A percentile compares a stretch with the other conserved stretches of the same genome.
phyloP scores from a whole-genome alignment of 140 eudicot genomes.

The Bidens hawaiensis region DNA sequence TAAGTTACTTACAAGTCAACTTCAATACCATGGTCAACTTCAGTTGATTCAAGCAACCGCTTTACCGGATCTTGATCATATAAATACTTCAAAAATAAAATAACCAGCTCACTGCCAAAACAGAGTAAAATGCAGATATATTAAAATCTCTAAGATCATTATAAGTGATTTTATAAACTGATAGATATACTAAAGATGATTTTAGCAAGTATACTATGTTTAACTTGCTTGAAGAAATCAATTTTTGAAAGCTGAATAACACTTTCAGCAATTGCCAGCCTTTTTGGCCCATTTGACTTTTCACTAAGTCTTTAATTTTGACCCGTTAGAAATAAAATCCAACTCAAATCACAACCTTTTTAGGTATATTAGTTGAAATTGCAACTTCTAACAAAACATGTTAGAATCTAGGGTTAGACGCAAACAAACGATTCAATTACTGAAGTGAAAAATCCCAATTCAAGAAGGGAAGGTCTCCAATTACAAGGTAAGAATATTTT shows the following conservation, averaged over 20 bases:
- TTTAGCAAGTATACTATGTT: neutral
- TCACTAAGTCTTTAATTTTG: neutral
- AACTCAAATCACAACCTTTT: neutral
- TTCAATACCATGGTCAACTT: conserved; percentile 47
- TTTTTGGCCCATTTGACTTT: neutral
- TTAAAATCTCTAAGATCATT: conserved; percentile 1
- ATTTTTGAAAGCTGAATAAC: neutral
- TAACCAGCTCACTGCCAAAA: conserved; percentile 84
- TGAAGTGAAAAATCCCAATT: too few relatives aligned
- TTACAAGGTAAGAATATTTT: too few relatives aligned
- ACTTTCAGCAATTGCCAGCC: neutral
- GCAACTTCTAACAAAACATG: neutral
- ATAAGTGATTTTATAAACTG: neutral
- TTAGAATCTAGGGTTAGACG: too few relatives aligned
- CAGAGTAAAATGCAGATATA: neutral
- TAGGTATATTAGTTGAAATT: neutral
- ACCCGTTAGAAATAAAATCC: neutral
- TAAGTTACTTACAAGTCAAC: conserved; percentile 70
- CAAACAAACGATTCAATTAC: too few relatives aligned
- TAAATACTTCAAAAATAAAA: conserved; percentile 75
- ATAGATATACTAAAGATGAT: neutral
- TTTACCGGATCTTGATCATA: conserved; percentile 91
- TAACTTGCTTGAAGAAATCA: neutral
- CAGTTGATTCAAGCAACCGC: conserved; percentile 62
- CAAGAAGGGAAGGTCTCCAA: too few relatives aligned